These are phyloP conservation scores for Mycocentrospora acerina DNA, from an alignment of 2,329 filamentous ascomycete species.

Conservation along the genomic window DNA sequence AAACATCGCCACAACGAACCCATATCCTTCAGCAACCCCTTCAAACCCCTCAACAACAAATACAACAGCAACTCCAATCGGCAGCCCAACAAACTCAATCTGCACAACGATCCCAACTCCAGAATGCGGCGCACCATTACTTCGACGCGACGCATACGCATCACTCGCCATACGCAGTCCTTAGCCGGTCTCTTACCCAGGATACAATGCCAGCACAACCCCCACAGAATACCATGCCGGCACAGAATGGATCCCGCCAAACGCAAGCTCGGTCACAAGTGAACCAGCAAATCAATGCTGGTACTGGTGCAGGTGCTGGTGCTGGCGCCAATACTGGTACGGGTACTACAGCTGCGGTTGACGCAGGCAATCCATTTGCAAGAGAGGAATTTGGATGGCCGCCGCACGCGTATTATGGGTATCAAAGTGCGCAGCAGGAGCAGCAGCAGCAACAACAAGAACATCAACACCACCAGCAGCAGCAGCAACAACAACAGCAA, in stretches of 20 bases:
- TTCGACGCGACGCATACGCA: constrained; percentile 22
- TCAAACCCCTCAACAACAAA: constrained; percentile 15
- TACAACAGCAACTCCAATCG: constrained; percentile 24
- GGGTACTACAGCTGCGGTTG: constrained; percentile 15
- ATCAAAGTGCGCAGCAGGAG: constrained; percentile 18
- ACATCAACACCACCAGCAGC: constrained; percentile 14
- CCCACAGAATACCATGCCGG: constrained; percentile 11
- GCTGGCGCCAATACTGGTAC: constrained; percentile 9
- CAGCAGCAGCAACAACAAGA: constrained; percentile 19
- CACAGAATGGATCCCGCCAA: too few species aligned
- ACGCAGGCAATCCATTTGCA: constrained; percentile 20
- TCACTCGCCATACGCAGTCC: constrained; percentile 21
- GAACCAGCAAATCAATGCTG: constrained; percentile 13
- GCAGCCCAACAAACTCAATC: constrained; percentile 13
- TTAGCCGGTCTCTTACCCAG: constrained; percentile 26
- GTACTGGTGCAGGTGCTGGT: constrained; percentile 18
- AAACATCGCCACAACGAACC: constrained; percentile 13
- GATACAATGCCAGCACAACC: constrained; percentile 14
- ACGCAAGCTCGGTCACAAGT: constrained; percentile 19
- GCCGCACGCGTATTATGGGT: constrained; percentile 25
- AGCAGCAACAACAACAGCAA: constrained; percentile 6
- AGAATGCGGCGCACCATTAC: constrained; percentile 22
- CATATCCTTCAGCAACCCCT: constrained; percentile 18
- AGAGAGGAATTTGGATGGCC: constrained; percentile 29
- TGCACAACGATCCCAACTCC: constrained; percentile 12